These are phyloP conservation scores for Fusarium metavorans DNA, from an alignment of 2,329 filamentous ascomycete genomes.

Conservation along the genomic window DNA sequence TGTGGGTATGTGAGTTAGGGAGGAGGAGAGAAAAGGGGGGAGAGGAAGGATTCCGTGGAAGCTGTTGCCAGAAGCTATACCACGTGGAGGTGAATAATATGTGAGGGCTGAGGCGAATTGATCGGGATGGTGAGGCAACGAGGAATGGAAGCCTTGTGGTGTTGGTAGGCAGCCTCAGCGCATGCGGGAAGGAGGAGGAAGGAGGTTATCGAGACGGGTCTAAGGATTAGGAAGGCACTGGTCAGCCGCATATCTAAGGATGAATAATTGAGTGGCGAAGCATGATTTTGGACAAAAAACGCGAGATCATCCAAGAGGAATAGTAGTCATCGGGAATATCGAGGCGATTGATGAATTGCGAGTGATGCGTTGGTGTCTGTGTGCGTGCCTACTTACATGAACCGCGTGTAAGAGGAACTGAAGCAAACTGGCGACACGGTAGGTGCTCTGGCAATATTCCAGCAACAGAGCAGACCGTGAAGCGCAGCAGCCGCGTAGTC, in stretches of 20 bases:
- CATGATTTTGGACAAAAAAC: conserved; percentile 4
- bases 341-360: background rate
- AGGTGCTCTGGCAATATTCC: conserved; percentile 54
- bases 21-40: conserved; percentile 15
- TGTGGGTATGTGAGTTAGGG: conserved; percentile 35
- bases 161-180: conserved; percentile 32
- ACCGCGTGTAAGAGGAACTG: conserved; percentile 17
- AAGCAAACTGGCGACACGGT: conserved; percentile 34
- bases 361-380: background rate
- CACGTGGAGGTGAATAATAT: conserved; percentile 31
- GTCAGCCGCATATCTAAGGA: conserved; percentile 39
- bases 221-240: conserved; percentile 39
- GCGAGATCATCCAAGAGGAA: background rate
- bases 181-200: conserved; percentile 29
- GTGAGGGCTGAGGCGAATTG: conserved; percentile 14
- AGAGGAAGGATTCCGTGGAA: conserved; percentile 37
- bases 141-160: conserved; percentile 13
- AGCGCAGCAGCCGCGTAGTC: conserved; percentile 31
- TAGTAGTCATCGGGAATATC: background rate
- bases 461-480: conserved; percentile 50
- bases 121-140: conserved; percentile 20
- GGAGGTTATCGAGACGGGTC: conserved; percentile 34
- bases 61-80: conserved; percentile 35
- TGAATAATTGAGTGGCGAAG: conserved; percentile 24
- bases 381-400: conserved; percentile 38